phyloP scores from a whole-genome alignment of 148 eudicot species.

The Amaranthus hypochondriacus region DNA sequence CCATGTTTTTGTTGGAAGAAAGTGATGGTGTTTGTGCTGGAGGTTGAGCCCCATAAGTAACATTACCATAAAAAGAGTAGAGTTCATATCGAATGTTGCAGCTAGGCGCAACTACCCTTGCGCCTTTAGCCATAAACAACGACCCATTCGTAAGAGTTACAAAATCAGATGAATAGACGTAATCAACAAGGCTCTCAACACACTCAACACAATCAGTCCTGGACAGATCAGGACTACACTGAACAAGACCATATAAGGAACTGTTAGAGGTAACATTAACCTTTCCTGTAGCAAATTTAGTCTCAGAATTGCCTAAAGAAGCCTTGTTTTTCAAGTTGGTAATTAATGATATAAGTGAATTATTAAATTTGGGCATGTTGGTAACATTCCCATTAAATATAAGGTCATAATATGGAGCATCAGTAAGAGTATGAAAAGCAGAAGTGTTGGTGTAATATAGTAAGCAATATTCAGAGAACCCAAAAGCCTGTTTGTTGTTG shows the following conservation, averaged over 20 bases:
- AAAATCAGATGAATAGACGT: background rate
- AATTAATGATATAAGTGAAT: slow-evolving; percentile 3
- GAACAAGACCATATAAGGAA: slow-evolving; percentile 20
- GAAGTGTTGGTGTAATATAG: slow-evolving; percentile 11
- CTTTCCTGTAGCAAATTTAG: slow-evolving; percentile 27
- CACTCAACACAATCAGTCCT: slow-evolving; percentile 14
- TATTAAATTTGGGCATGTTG: slow-evolving; percentile 1
- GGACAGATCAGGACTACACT: slow-evolving; percentile 27
- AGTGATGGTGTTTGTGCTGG: background rate
- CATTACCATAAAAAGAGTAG: slow-evolving; percentile 23
- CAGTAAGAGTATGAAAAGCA: background rate
- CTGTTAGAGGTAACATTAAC: background rate
- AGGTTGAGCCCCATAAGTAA: slow-evolving; percentile 5
- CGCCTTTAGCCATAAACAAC: slow-evolving; percentile 17
- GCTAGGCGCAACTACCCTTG: slow-evolving; percentile 15
- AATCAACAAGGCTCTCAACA: background rate
- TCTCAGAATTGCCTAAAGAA: slow-evolving; percentile 15
- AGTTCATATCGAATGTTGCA: slow-evolving; percentile 26
- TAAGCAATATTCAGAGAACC: slow-evolving; percentile 22
- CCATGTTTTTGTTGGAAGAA: background rate
- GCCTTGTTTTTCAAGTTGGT: background rate
- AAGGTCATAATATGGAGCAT: background rate
- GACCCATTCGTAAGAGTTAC: background rate
- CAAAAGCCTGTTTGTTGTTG: slow-evolving; percentile 19
- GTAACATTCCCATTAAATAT: background rate